Evolutionary conservation across 202 grass and related monocot species (phyloP).

Genomic region (Brachypodium distachyon): DNA sequence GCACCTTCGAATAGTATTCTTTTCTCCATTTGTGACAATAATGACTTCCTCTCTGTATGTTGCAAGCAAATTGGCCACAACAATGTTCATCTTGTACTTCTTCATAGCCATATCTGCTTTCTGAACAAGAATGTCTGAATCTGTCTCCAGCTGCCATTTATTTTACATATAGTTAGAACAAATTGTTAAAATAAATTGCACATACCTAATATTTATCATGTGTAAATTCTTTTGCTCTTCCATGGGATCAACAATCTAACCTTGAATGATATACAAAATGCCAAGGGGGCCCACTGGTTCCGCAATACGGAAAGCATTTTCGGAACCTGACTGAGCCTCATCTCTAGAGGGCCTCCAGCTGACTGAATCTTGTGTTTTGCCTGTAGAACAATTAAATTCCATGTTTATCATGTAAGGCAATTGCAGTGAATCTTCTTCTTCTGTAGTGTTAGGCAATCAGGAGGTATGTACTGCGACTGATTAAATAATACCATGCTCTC

Average conservation of each 20-base stretch:
- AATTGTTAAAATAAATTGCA: not conserved
- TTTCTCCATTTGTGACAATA: conserved; percentile 40
- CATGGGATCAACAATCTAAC: conserved; percentile 27
- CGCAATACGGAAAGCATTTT: conserved; percentile 77
- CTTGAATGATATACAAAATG: conserved; percentile 91
- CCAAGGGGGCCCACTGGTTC: conserved; percentile 67
- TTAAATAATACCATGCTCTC: conserved; percentile 67
- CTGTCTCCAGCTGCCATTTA: conserved; percentile 72
- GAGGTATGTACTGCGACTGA: not conserved
- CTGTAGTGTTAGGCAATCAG: not conserved
- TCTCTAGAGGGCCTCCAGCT: conserved; percentile 69
- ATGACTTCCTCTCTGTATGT: conserved; percentile 83
- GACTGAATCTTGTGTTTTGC: conserved; percentile 97
- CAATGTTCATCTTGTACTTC: conserved; percentile 68
- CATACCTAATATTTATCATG: not conserved
- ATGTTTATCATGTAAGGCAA: not conserved
- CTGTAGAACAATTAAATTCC: conserved; percentile 22
- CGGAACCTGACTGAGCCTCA: conserved; percentile 73
- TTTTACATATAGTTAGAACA: not conserved
- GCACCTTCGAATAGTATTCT: conserved; percentile 22
- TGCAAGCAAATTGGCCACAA: conserved; percentile 68
- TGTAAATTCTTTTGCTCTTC: not conserved
- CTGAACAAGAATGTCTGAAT: conserved; percentile 72
- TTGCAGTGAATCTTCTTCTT: not conserved
- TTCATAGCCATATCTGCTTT: conserved; percentile 73